Evolutionary conservation across 495 filamentous ascomycete genomes (phyloP).

Genomic region (Daldinia grandis): DNA sequence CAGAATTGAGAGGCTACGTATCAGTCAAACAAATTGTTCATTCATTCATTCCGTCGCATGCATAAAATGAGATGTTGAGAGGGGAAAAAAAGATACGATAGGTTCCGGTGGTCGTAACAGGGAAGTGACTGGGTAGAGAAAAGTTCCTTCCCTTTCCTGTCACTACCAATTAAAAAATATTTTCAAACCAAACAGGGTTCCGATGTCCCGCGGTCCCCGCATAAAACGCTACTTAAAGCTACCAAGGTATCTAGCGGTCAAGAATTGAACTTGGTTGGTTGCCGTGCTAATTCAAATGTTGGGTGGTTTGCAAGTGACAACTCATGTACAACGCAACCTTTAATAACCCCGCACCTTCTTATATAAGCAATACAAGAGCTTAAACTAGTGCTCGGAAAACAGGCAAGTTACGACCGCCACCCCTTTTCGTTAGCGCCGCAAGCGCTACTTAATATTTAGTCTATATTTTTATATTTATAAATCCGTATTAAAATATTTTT

Average conservation of each 20-base stretch:
- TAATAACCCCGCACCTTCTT: neutral
- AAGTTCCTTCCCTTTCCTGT: neutral
- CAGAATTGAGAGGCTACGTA: constrained; percentile 28
- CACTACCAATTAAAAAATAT: constrained; percentile 30
- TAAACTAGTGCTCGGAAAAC: too few relatives aligned
- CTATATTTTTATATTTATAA: too few relatives aligned
- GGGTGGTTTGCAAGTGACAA: neutral
- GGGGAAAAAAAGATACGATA: constrained; percentile 38
- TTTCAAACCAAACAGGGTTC: constrained; percentile 14
- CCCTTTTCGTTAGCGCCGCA: too few relatives aligned
- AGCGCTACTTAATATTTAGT: too few relatives aligned
- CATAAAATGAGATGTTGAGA: constrained; percentile 32
- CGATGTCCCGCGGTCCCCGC: neutral
- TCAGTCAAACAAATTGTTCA: constrained; percentile 28
- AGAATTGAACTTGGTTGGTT: constrained; percentile 18
- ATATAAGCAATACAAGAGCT: too few relatives aligned
- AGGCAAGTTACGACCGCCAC: too few relatives aligned
- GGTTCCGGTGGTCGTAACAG: constrained; percentile 15
- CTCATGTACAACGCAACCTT: neutral
- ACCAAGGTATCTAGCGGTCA: constrained; percentile 31
- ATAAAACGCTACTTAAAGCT: constrained; percentile 4
- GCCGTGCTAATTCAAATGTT: constrained; percentile 2
- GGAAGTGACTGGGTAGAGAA: constrained; percentile 7
- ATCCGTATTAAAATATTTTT: too few relatives aligned
- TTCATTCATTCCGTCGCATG: constrained; percentile 33